Evolutionary conservation across 257 asterid species (phyloP).

Genomic region (Solanum piurae): DNA sequence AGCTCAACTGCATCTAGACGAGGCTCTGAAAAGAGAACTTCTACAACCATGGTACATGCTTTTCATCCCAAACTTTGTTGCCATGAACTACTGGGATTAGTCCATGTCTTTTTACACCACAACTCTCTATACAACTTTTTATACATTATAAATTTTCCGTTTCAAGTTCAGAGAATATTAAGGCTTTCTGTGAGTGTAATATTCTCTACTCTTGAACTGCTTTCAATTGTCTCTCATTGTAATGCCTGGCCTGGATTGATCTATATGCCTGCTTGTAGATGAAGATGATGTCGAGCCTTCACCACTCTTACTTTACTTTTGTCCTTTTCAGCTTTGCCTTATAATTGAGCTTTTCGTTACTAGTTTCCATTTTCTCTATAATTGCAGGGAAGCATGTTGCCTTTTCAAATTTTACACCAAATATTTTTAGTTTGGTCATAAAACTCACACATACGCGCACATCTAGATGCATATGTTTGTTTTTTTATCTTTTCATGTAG

Average conservation of each 20-base stretch:
- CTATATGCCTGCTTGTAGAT: not conserved
- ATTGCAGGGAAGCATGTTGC: not conserved
- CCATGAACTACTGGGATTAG: not conserved
- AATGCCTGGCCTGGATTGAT: not conserved
- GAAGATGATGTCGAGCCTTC: not conserved
- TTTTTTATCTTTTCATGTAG: not conserved
- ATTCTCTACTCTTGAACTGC: not conserved
- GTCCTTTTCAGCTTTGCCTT: not conserved
- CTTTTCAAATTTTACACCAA: not conserved
- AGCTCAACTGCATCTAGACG: conserved; percentile 54
- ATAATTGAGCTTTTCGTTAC: not conserved
- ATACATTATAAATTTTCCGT: not conserved
- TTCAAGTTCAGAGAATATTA: not conserved
- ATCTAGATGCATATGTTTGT: not conserved
- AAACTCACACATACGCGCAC: not conserved
- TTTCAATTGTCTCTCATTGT: not conserved
- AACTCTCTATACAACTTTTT: not conserved
- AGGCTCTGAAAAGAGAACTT: conserved; percentile 41
- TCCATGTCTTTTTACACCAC: not conserved
- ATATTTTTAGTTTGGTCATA: not conserved
- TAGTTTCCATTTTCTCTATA: not conserved
- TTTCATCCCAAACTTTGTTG: not conserved
- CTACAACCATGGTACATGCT: conserved; percentile 51
- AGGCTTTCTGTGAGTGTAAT: not conserved
- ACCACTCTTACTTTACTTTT: not conserved